phyloP scores from a whole-genome alignment of 2,329 filamentous ascomycete genomes.

The Aspergillus sp. region DNA sequence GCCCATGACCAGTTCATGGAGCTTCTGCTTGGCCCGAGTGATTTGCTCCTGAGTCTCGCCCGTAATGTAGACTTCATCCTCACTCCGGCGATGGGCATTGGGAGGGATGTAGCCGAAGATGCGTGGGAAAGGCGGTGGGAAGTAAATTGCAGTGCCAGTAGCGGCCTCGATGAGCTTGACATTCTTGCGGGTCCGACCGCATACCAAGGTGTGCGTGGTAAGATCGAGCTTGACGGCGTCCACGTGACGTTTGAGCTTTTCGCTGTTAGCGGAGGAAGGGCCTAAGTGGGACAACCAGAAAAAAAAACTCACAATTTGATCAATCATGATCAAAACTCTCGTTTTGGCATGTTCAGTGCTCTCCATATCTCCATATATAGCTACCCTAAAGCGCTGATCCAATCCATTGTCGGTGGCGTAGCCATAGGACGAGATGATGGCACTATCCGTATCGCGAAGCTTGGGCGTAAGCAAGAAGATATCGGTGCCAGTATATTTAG shows the following conservation, averaged over 20 bases:
- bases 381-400: constrained; percentile 86
- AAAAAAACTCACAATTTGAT: constrained; percentile 68
- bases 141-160: constrained; percentile 96
- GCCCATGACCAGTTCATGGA: constrained; percentile 78
- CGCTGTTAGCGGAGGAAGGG: constrained; percentile 18
- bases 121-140: constrained; percentile 88
- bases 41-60: constrained; percentile 84
- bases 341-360: constrained; percentile 97
- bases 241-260: constrained; percentile 58
- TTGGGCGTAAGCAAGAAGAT: constrained; percentile 95
- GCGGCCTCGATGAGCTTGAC: constrained; percentile 97
- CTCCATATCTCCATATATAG: constrained; percentile 93
- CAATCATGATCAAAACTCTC: constrained; percentile 92
- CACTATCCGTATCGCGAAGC: constrained; percentile 72
- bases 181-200: constrained; percentile 91
- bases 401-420: constrained; percentile 77
- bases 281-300: background rate
- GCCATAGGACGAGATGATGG: constrained; percentile 69
- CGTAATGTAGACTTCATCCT: constrained; percentile 92
- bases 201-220: constrained; percentile 86
- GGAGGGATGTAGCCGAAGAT: constrained; percentile 87
- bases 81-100: constrained; percentile 76
- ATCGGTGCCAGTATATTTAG: constrained; percentile 87
- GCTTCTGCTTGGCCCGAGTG: constrained; percentile 82
- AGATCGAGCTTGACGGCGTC: constrained; percentile 81